Base-by-base conservation (phyloP, 2,329 filamentous ascomycete species). In the Claviceps sorghi region DNA sequence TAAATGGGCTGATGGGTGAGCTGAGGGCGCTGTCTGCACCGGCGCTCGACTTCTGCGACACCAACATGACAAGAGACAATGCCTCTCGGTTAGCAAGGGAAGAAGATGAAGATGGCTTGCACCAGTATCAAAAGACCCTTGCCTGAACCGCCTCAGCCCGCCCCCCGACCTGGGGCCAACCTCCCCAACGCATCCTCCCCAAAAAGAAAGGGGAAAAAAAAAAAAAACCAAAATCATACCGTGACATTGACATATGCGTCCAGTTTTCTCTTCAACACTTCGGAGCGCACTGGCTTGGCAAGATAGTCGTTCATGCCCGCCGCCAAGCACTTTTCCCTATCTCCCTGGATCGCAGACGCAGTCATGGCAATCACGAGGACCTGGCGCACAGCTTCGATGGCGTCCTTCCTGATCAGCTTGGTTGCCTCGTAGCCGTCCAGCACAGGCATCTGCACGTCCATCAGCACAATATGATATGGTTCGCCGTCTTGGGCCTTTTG, bases 271-370 rank as follows among this genome's bases (percentile, higher is more conserved):
- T 88, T 93, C 51, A 97, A 73, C 42, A 94, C 83, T 47, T 90
- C 86, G 4, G 86, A 88, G 55, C 89, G 79, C n/a, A 97, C 91
- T 1, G 91, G 91, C 65, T 97, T 97, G 17, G 91, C 89, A 1
- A 96, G 78, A 61, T 96, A 97, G 62, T 96, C 93, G 66, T 96
- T 95, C 91, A 97, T 97, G 45, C 91, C 91, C 1, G 88, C 88
- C 49, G 89, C 88, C n/a, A 96, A 72, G 60, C 91, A 96, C 69
- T 95, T 96, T 65, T 97, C 91, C 48, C 90, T 78, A 64, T 97
- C 91, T 19, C 91, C 91, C 64, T 93, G 86, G 55, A 97, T 97
- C 3, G 91, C 91, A 29, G 84, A 90, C 1, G 91, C 91, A 1
- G 91, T 97, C 91, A 97, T 96, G 52, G 91, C 91, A 60, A 97